Base-by-base conservation (phyloP, 2,329 filamentous ascomycete genomes). In the Botrytis elliptica region DNA sequence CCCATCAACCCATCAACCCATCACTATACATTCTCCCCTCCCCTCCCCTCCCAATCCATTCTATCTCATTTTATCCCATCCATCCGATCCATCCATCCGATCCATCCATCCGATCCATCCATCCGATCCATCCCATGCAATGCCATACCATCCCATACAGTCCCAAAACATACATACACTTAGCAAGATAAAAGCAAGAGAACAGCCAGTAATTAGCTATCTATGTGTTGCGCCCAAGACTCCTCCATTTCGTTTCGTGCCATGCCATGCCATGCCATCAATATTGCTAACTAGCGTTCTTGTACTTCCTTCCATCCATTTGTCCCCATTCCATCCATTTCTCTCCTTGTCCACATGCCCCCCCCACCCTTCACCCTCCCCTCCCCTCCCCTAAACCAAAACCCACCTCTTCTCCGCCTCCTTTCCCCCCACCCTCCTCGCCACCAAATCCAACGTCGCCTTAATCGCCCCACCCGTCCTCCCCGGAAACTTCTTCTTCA, bases 401-500 rank as follows among this genome's bases (percentile, higher is more conserved):
- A 78, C 75, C 79, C 79, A 80, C 29, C 75, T 69, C 73, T 79
- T 80, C 62, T 80, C 79, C 7, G 49, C 74, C 70, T 77, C 75
- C 72, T 86, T 91, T 79, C 85, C 86, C 75, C 86, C 90, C 71
- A 89, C 86, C 59, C 91, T 86, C 62, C 87, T 86, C 16, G 93
- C 93, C 70, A 93, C 84, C 16, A 83, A 83, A 75, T 89, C 89
- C 33, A 96, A 83, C 0, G 92, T 95, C 71, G 89, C 88, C 79
- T 90, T 92, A 77, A 97, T 89, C 38, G 90, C 88, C 33, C 89
- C 88, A 78, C 91, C 93, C 1, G 91, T 88, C 64, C 91, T 87
- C 75, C 90, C 90, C 1, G 91, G 89, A 77, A 95, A 94, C 77
- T 89, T 86, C 80, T 92, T 91, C 82, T 94, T 93, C 75, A 97